Evolutionary conservation across 495 filamentous ascomycete species (phyloP).

Genomic region (Annulohypoxylon moriforme): DNA sequence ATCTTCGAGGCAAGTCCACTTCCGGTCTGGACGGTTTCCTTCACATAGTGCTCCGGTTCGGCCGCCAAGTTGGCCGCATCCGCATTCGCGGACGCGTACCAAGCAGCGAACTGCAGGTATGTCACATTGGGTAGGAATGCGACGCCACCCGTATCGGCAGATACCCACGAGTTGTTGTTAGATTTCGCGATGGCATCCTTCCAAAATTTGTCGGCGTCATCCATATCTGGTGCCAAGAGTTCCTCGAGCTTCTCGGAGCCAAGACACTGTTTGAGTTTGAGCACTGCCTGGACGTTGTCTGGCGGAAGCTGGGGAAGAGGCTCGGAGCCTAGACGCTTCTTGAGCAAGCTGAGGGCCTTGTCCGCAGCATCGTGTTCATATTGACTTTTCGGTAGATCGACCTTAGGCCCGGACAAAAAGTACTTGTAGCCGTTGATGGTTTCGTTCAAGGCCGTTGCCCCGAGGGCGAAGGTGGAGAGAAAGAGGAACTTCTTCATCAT

Average conservation of each 20-base stretch:
- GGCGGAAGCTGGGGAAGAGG: conserved; percentile 14
- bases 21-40: conserved; percentile 27
- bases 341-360: conserved; percentile 15
- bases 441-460: conserved; percentile 32
- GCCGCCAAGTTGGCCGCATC: conserved; percentile 44
- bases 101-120: conserved; percentile 28
- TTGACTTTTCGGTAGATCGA: conserved; percentile 17
- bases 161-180: conserved; percentile 28
- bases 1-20: conserved; percentile 39
- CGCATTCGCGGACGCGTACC: conserved; percentile 41
- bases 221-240: conserved; percentile 39
- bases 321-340: conserved; percentile 17
- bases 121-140: conserved; percentile 34
- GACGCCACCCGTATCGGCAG: conserved; percentile 35
- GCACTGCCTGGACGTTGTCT: conserved; percentile 26
- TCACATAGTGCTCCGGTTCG: conserved; percentile 48
- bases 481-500: conserved; percentile 28
- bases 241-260: conserved; percentile 19
- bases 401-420: conserved; percentile 32
- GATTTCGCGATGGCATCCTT: conserved; percentile 31
- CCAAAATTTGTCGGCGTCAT: conserved; percentile 43
- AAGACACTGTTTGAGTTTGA: conserved; percentile 33
- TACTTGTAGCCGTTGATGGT: conserved; percentile 34
- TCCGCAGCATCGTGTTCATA: conserved; percentile 34
- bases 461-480: conserved; percentile 24